These are phyloP conservation scores for Saprolegnia parasitica DNA, from an alignment of 352 stramenopile species.

Conservation along the genomic window DNA sequence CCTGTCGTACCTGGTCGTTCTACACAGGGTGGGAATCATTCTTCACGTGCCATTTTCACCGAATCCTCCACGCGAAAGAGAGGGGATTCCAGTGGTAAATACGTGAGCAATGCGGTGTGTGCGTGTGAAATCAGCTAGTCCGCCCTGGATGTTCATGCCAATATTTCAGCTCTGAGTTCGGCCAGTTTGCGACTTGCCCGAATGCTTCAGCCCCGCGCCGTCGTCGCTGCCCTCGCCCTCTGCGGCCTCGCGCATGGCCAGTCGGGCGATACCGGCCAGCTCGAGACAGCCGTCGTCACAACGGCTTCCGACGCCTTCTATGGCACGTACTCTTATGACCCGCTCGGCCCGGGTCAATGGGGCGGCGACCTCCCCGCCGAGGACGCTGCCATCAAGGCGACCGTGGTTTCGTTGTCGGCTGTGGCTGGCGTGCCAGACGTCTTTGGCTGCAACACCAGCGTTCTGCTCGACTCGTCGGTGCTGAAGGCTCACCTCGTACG, in stretches of 20 bases:
- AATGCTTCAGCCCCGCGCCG: not conserved
- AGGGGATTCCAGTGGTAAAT: not conserved
- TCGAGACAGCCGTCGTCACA: conserved; percentile 13
- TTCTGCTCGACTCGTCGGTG: not conserved
- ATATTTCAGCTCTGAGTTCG: not conserved
- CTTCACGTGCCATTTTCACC: not conserved
- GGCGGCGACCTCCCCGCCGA: conserved; percentile 9
- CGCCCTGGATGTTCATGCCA: not conserved
- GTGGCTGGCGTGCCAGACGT: not conserved
- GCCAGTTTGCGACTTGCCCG: not conserved
- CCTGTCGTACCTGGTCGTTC: not conserved
- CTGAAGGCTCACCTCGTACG: not conserved
- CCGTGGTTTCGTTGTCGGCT: not conserved
- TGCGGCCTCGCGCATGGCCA: not conserved
- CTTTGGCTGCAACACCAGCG: not conserved
- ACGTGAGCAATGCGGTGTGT: not conserved
- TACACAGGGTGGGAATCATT: not conserved
- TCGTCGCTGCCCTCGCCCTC: not conserved
- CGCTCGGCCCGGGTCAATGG: not conserved
- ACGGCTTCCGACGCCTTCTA: conserved; percentile 7
- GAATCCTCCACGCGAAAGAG: not conserved
- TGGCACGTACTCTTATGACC: conserved; percentile 23
- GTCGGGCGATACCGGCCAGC: conserved; percentile 1
- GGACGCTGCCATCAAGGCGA: not conserved
- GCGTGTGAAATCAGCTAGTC: not conserved